phyloP scores from a whole-genome alignment of 1,284 basidiomycete species.

The Anthracocystis setariae region DNA sequence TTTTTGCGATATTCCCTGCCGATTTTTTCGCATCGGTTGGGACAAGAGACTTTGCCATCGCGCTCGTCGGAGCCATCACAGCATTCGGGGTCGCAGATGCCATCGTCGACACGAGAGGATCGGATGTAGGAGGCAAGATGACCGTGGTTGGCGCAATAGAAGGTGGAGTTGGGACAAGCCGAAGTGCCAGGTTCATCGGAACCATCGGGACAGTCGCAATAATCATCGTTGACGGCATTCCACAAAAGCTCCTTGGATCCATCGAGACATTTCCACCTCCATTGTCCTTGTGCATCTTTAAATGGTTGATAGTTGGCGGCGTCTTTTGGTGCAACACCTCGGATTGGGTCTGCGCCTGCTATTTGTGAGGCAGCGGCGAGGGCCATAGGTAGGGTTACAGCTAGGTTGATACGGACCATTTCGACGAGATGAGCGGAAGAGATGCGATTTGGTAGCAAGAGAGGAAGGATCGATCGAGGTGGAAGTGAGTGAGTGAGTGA shows the following conservation, averaged over 20 bases:
- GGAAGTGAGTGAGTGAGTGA: neutral
- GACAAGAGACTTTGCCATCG: slow-evolving; percentile 73
- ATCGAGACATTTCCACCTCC: slow-evolving; percentile 57
- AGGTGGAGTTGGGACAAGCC: slow-evolving; percentile 79
- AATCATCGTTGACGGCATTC: slow-evolving; percentile 89
- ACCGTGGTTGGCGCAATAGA: slow-evolving; percentile 89
- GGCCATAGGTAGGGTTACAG: slow-evolving; percentile 23
- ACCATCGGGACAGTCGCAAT: slow-evolving; percentile 91
- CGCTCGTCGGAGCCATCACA: slow-evolving; percentile 97
- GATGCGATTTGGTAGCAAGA: too few relatives aligned
- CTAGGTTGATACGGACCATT: slow-evolving; percentile 42
- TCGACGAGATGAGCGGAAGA: neutral
- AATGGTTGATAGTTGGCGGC: slow-evolving; percentile 23
- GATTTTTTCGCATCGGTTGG: slow-evolving; percentile 80
- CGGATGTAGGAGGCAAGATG: slow-evolving; percentile 84
- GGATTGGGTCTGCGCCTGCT: slow-evolving; percentile 3
- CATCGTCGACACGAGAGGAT: slow-evolving; percentile 89
- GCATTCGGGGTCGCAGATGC: slow-evolving; percentile 93
- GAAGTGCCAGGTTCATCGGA: slow-evolving; percentile 93
- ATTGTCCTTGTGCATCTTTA: slow-evolving; percentile 13
- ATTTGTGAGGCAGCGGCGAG: slow-evolving; percentile 21
- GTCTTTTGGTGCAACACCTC: slow-evolving; percentile 32
- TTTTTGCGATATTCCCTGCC: slow-evolving; percentile 78
- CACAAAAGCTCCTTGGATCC: slow-evolving; percentile 71
- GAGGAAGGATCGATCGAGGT: neutral